phyloP scores from a whole-genome alignment of 495 filamentous ascomycete genomes.

The Clohesyomyces aquaticus region DNA sequence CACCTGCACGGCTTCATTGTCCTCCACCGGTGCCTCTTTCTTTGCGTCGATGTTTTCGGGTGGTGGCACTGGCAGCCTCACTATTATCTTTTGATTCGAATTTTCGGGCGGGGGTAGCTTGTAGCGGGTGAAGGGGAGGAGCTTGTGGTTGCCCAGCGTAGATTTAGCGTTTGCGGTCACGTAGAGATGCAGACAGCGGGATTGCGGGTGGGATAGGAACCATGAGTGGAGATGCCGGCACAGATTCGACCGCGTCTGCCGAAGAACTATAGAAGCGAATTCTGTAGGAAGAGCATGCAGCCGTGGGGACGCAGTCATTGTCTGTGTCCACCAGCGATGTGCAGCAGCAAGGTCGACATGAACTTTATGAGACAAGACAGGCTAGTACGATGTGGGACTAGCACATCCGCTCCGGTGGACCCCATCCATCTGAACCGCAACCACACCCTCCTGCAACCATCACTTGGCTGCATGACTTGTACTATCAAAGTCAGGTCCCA shows the following conservation, averaged over 20 bases:
- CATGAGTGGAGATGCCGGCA: not conserved
- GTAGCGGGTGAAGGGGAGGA: slow-evolving; percentile 21
- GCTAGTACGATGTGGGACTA: not conserved
- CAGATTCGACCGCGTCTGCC: not conserved
- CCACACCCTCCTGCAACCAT: not conserved
- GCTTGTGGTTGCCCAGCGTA: slow-evolving; percentile 14
- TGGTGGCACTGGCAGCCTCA: no score
- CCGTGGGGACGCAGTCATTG: not conserved
- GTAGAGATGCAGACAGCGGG: slow-evolving; percentile 24
- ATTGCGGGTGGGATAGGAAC: slow-evolving; percentile 4
- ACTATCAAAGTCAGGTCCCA: no score
- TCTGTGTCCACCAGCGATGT: no score
- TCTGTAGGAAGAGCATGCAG: not conserved
- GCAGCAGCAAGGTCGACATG: no score
- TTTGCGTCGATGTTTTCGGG: no score
- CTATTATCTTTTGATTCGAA: slow-evolving; percentile 11
- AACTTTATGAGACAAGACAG: not conserved
- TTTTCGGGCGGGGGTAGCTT: not conserved
- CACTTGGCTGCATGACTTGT: not conserved
- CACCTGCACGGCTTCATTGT: slow-evolving; percentile 18
- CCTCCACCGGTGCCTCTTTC: no score
- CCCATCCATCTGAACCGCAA: not conserved
- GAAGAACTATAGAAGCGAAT: not conserved
- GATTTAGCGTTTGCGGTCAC: slow-evolving; percentile 4
- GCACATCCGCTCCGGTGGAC: not conserved